Evolutionary conservation across 1,139 yeast genomes (phyloP), one percentile per base, ranked within the genome.

Genomic region (Yamadazyma triangularis): DNA sequence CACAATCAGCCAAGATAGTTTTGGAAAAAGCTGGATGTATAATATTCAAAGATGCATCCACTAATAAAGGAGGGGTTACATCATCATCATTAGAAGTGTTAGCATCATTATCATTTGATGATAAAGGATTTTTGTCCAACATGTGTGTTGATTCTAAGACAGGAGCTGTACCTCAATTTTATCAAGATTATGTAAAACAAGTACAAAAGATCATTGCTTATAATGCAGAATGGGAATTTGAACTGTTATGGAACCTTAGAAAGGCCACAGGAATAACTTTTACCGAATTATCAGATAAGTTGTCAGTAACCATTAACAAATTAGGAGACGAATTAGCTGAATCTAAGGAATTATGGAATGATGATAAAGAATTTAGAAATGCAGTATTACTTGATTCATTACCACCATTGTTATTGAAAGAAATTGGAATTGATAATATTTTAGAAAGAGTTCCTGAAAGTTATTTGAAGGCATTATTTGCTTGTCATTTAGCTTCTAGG

Each of bases 41-140:
- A 33, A 72, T 91, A 34, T 86, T 87, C 64, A 91, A 91, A 61
- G 98, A 91, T 66, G 96, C 98, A 13, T 86, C 96, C 13, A 87
- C 97, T 34, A 91, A 91, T 63, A 91, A 91, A 65, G 98, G 98
- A 53, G 98, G 98, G 64, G 98, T 91, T 32, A 91, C 98, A 2
- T 89, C 97, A 1, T 88, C 96, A 2, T 89, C 97, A 2, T 70
- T 87, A 45, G 98, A 91, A 63, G 98, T 91, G 13, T 73, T 91
- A 49, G 96, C 97, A 10, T 91, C 98, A 4, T 75, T 91, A 42
- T 84, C 96, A 3, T 82, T 91, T 55, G 89, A 81, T 49, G 98
- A 91, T 58, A 76, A 73, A 34, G 88, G 80, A 27, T 91, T 89
- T 67, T 68, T 75, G 50, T 56, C 70, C 39, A 63, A 80, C 54